These are phyloP conservation scores for Phytopythium oedochilum DNA, from an alignment of 352 stramenopile genomes.

Conservation along the genomic window DNA sequence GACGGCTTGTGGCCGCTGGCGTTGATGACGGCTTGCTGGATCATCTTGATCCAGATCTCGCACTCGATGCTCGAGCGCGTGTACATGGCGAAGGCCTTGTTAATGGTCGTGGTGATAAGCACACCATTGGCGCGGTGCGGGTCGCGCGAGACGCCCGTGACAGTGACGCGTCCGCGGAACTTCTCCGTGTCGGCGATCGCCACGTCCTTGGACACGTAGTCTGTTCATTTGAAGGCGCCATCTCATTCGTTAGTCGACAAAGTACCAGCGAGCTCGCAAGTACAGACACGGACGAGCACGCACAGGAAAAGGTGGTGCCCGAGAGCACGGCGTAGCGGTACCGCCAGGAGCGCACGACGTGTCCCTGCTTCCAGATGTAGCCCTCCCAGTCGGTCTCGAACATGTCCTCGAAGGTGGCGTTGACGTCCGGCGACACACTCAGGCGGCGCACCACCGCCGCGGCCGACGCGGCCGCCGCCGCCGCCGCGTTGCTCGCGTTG, in stretches of 20 bases:
- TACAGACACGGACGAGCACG: not conserved
- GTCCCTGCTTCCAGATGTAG: constrained; percentile 86
- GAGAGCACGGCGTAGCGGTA: constrained; percentile 82
- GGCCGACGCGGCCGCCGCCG: constrained; percentile 5
- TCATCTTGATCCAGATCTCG: constrained; percentile 84
- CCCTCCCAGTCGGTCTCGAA: constrained; percentile 88
- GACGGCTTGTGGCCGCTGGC: constrained; percentile 33
- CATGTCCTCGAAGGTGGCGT: constrained; percentile 70
- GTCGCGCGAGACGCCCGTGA: constrained; percentile 68
- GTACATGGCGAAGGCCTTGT: constrained; percentile 85
- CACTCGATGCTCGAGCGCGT: constrained; percentile 75
- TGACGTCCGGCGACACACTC: constrained; percentile 70
- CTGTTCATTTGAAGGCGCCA: not conserved
- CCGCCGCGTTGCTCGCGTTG: constrained; percentile 9
- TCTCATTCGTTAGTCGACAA: not conserved
- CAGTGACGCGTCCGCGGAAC: constrained; percentile 73
- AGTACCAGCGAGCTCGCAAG: not conserved
- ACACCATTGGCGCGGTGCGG: constrained; percentile 64
- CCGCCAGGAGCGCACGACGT: constrained; percentile 83
- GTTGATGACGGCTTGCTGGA: constrained; percentile 71
- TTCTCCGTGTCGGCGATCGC: constrained; percentile 79
- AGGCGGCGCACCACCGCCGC: constrained; percentile 24
- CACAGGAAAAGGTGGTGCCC: constrained; percentile 67
- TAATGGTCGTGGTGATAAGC: constrained; percentile 83
- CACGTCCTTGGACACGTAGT: constrained; percentile 81